Conservation (phyloP, 2,329 filamentous ascomycete genomes). For the Aureobasidium subglaciale region DNA sequence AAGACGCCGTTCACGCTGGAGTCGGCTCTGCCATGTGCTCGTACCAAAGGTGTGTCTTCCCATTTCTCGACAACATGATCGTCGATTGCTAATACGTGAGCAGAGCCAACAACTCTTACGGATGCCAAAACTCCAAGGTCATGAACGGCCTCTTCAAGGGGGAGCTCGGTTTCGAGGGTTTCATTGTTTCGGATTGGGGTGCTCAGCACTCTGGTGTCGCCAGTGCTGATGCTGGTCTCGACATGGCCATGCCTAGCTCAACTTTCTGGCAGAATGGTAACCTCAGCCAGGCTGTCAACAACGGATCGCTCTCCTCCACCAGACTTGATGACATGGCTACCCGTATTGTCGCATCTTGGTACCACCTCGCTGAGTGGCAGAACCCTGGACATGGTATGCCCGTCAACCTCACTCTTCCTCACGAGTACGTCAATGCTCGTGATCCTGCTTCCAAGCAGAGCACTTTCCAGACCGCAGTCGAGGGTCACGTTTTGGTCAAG, state of each 20-base stretch:
- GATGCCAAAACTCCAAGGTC: conserved; percentile 63
- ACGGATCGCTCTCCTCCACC: conserved; percentile 50
- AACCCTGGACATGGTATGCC: conserved; percentile 48
- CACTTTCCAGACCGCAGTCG: conserved; percentile 51
- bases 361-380: conserved; percentile 38
- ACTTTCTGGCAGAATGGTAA: conserved; percentile 29
- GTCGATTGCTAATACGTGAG: too few relatives aligned
- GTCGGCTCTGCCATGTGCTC: conserved; percentile 38
- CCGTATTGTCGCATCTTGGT: conserved; percentile 47
- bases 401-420: conserved; percentile 41
- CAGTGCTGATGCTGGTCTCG: conserved; percentile 55
- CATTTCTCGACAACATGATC: too few relatives aligned
- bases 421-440: conserved; percentile 48
- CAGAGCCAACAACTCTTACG: conserved; percentile 39
- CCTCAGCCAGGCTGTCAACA: conserved; percentile 51
- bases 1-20: conserved; percentile 42
- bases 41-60: too few relatives aligned
- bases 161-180: conserved; percentile 67
- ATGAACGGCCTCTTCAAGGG: conserved; percentile 66
- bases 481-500: conserved; percentile 59
- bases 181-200: conserved; percentile 61
- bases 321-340: conserved; percentile 58
- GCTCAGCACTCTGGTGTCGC: conserved; percentile 54
- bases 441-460: conserved; percentile 44
- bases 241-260: conserved; percentile 59